A percentile compares a stretch with the other conserved stretches of the same genome.
Evolutionary conservation across 331 rosid genomes (phyloP).

Genomic region (Quercus tomentella): DNA sequence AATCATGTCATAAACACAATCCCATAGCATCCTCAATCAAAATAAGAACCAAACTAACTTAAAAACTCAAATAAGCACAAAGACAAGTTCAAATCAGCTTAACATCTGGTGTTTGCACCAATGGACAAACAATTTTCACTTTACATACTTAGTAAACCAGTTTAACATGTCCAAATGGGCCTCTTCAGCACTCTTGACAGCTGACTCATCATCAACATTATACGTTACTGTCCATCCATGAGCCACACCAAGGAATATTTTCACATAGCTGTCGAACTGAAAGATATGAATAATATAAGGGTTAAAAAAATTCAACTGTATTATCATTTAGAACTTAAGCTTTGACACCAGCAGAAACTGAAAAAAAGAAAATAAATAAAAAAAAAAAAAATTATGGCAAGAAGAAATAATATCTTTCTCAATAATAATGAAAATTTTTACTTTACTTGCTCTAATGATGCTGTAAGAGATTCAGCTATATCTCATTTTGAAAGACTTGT

Average conservation of each 20-base stretch:
- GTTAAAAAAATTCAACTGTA: neutral
- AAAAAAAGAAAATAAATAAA: neutral
- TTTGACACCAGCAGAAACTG: neutral
- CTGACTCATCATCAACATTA: conserved; percentile 27
- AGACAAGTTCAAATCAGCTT: too few species aligned
- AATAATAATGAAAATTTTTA: too few species aligned
- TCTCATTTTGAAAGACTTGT: too few species aligned
- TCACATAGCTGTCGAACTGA: conserved; percentile 37
- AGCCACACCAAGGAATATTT: conserved; percentile 29
- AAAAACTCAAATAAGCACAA: too few species aligned
- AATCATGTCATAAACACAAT: too few species aligned
- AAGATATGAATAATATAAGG: neutral
- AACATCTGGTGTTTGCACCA: too few species aligned
- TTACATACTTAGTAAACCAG: conserved; percentile 36
- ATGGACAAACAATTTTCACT: neutral
- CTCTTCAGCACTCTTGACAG: conserved; percentile 42
- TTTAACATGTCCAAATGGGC: conserved; percentile 40
- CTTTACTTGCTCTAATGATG: too few species aligned
- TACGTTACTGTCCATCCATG: conserved; percentile 42
- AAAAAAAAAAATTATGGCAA: neutral
- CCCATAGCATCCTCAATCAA: too few species aligned
- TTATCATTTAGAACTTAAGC: neutral
- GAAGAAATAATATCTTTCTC: neutral
- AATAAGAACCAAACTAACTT: too few species aligned
- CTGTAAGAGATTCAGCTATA: too few species aligned